Evolutionary conservation across 139 green algal species (phyloP), one percentile per base, ranked within the genome.

Genomic region (Coelastrella sp.): DNA sequence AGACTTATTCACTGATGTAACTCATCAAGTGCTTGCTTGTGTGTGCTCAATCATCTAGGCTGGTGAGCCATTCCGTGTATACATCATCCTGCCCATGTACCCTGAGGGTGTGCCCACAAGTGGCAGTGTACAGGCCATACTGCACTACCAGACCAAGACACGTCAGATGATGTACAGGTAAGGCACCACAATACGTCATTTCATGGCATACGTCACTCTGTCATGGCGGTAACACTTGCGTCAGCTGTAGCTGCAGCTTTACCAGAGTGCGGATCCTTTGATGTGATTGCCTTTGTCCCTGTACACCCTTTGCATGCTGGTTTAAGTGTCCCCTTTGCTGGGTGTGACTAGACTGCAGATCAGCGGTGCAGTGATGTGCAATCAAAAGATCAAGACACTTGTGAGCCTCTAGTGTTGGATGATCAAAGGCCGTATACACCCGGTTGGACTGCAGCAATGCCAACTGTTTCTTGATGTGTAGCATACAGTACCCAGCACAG

Each of bases 41-140:
- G 80, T 59, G 23, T 86, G 47, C 23, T 71, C 10, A 71, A 19
- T 22, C 73, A 3, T 66, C 10, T 76, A 91, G 87, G 87, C 82
- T 3, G 87, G 95, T 6, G 89, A 97, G 92, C 92, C 81, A 20
- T 97, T 96, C 90, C 79, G 77, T 3, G 92, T 88, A 47, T 96
- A 96, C 76, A 80, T 96, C 0, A 19, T 95, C 5, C 77, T 96
- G 14, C 95, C 95, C 22, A 93, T 97, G 92, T 95, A 82, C 80
- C 93, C 95, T 56, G 95, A 97, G 90, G 94, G 94, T 89, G 66
- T 86, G 19, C 92, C 92, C 20, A 91, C 84, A 57, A 93, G 66
- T 20, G 92, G 82, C 20, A 83, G 91, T n/a, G 92, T 95, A 19
- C 93, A 97, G 87, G 93, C 91, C 54, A 95, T 97, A 7, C 92